A percentile compares a stretch with the other conserved stretches of the same genome.
Evolutionary conservation across 139 green algal genomes (phyloP).

Genomic region (Picochlorum sp.): DNA sequence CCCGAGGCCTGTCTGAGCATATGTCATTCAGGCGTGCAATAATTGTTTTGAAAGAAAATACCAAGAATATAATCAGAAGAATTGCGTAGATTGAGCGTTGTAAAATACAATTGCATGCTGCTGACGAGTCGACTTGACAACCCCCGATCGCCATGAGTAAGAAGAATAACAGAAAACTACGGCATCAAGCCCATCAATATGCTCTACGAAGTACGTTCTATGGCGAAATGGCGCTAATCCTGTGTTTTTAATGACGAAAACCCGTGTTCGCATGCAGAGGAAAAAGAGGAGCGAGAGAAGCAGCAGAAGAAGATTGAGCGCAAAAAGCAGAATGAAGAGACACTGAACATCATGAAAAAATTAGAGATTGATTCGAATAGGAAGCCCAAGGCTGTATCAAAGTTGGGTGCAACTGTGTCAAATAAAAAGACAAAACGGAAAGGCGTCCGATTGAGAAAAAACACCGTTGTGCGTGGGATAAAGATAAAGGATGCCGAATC

Average conservation of each 20-base stretch:
- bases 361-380: conserved; percentile 5
- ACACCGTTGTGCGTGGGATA: conserved; percentile 23
- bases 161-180: conserved; percentile 23
- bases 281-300: conserved; percentile 14
- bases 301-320: conserved; percentile 13
- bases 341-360: background rate
- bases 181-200: conserved; percentile 5
- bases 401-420: conserved; percentile 2
- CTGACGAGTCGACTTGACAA: background rate
- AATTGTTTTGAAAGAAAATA: too few relatives aligned
- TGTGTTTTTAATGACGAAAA: too few relatives aligned
- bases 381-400: background rate
- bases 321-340: conserved; percentile 15
- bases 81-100: background rate
- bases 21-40: too few relatives aligned
- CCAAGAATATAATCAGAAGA: too few relatives aligned
- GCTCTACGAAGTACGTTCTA: conserved; percentile 12
- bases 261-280: conserved; percentile 10
- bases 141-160: conserved; percentile 13
- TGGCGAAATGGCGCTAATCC: background rate
- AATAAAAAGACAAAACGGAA: conserved; percentile 14
- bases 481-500: conserved; percentile 25
- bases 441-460: conserved; percentile 18
- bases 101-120: background rate
- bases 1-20: too few relatives aligned